phyloP scores from a whole-genome alignment of 169 alveolate genomes.

The Eimeria tenella region DNA sequence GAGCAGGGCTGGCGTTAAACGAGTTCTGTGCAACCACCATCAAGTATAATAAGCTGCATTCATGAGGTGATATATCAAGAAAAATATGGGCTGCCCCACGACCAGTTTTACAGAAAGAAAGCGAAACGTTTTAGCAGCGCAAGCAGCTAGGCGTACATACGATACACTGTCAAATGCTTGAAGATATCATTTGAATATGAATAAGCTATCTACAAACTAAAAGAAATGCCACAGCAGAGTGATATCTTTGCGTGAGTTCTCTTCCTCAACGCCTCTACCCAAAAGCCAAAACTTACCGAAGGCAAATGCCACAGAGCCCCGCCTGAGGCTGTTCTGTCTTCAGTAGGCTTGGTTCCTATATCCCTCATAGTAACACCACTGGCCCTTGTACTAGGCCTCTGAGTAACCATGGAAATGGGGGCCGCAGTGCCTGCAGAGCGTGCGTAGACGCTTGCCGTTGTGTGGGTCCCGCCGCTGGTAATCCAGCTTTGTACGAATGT shows the following conservation, averaged over 20 bases:
- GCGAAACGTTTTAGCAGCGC: no score
- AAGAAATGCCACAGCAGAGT: no score
- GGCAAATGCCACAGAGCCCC: neutral
- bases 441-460: neutral
- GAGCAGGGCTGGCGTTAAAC: slow-evolving; percentile 3
- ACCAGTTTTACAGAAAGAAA: no score
- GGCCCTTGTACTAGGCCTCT: slow-evolving; percentile 6
- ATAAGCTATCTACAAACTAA: no score
- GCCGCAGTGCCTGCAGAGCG: neutral
- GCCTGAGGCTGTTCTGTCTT: neutral
- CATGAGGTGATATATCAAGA: no score
- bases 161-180: no score
- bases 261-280: no score
- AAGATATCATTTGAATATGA: no score
- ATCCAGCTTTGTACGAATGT: slow-evolving; percentile 19
- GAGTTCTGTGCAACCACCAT: neutral
- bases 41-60: no score
- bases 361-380: neutral
- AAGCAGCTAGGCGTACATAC: no score
- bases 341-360: neutral
- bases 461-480: neutral
- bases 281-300: neutral
- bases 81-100: no score
- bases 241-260: no score
- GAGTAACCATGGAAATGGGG: neutral